Evolutionary conservation across 192 early-diverging fungal genomes (phyloP), one percentile per base, ranked within the genome.

Genomic region (Chytriomyces sp.): DNA sequence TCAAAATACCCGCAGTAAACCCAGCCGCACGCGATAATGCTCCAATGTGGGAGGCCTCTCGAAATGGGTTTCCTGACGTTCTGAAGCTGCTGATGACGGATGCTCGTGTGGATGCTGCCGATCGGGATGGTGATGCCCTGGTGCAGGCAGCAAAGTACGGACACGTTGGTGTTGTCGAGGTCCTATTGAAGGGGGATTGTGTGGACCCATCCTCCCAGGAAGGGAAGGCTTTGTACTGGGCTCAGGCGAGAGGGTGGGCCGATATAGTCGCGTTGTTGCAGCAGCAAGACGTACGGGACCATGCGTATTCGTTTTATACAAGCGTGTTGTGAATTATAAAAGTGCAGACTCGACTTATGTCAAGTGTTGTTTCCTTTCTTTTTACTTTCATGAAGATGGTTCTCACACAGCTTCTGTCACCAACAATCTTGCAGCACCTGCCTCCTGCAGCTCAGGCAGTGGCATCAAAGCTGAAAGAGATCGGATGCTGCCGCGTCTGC

Each of bases 401-500:
- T 57, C 53, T 57, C 20, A n/a, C 53, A 50, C 18, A 9, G 8
- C 44, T 71, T 10, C 26, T 71, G 23, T 28, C 69, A 59, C 50
- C 48, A 16, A 9, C 53, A 9, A 44, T 71, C 26, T n/a, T 71
- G 13, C 5, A 10, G 2, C 18, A 18, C n/a, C 64, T 76, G 7
- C 45, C 64, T 7, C 6, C 18, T 18, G 16, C 7, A 16, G n/a
- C 64, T 24, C 13, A 70, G 9, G 75, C 63, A n/a, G 43, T 76
- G 7, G 47, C 50, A 2, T 13, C 11, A 7, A 3, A 35, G 7
- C 64, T 76, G 7, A 8, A 11, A 5, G 64, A 70, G 13, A 23
- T 23, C 16, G 35, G 45, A 13, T 46, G 20, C 18, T 77, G 76
- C 46, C 7, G 11, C 49, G 26, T n/a, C 6, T 77, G 76, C 60